Evolutionary conservation across 75 land plant genomes (phyloP), one percentile per base, ranked within the genome.

Genomic region (Larix kaempferi): DNA sequence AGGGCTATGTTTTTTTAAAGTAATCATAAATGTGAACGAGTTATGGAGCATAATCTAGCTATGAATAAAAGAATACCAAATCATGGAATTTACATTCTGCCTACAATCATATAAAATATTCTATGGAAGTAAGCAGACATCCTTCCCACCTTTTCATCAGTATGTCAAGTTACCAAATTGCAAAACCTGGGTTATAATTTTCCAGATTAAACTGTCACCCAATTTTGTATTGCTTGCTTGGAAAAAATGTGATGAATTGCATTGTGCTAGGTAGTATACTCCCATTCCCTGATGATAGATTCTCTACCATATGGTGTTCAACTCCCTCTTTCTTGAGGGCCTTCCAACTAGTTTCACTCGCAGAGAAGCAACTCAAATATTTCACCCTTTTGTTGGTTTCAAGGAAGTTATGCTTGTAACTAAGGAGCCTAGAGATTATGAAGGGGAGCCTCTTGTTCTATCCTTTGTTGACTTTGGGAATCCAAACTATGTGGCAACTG

Each of bases 161-260:
- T 21, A 69, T 69, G 14, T 65, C 69, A 65, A 65, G 69, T 65
- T 65, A 41, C 73, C 73, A 29, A 37, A 41, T n/a, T n/a, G 54
- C 49, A 41, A 29, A 19, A 37, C 41, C 44, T 69, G 22, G 52
- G 44, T 8, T 44, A 39, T 1, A 21, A 69, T 69, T 69, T 41
- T 69, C 73, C 73, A 69, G 6, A 23, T 25, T 35, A 19, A 69
- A 69, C 22, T 21, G 33, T 41, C 21, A 69, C 73, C 15, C 3
- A 44, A 69, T 23, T 21, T 21, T 69, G 73, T 23, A 41, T 22
- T 35, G 25, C 23, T 21, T 44, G 11, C n/a, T 37, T 29, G 41
- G 49, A 69, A 69, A 37, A 41, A 69, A 49, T 49, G 12, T 10
- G 54, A 49, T 49, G 54, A 49, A 74, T 23, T 49, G 13, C 75